phyloP scores from a whole-genome alignment of 768 basidiomycete species.

The Gymnopilus junonius region DNA sequence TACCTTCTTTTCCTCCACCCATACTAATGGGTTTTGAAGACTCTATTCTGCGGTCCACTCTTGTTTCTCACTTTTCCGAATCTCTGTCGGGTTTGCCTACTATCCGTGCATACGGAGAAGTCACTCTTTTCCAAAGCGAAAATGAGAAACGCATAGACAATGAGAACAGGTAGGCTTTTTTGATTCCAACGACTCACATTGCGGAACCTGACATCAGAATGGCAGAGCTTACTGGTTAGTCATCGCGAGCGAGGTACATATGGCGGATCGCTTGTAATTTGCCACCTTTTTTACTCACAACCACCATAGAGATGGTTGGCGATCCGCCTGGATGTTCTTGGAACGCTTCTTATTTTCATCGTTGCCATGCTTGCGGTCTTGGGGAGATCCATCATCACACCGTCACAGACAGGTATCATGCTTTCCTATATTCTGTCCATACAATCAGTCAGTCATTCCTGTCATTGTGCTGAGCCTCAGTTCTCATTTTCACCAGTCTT shows the following conservation, averaged over 20 bases:
- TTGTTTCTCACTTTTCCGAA: constrained; percentile 93
- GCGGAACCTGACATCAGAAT: background rate
- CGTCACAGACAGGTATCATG: constrained; percentile 74
- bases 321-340: constrained; percentile 86
- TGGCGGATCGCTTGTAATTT: background rate
- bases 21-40: constrained; percentile 42
- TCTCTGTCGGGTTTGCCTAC: constrained; percentile 83
- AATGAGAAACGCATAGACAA: constrained; percentile 75
- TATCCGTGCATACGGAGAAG: constrained; percentile 85
- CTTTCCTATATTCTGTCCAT: constrained; percentile 80
- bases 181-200: no score
- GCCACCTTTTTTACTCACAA: background rate
- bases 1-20: background rate
- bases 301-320: constrained; percentile 72
- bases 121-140: constrained; percentile 72
- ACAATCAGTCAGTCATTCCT: constrained; percentile 53
- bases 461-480: background rate
- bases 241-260: constrained; percentile 69
- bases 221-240: constrained; percentile 85
- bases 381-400: constrained; percentile 71
- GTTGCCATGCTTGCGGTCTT: constrained; percentile 81
- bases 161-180: constrained; percentile 54
- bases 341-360: constrained; percentile 66
- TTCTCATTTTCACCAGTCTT: constrained; percentile 45
- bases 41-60: constrained; percentile 76